Conservation (phyloP, 768 basidiomycete genomes). For the Naganishia onofrii region DNA sequence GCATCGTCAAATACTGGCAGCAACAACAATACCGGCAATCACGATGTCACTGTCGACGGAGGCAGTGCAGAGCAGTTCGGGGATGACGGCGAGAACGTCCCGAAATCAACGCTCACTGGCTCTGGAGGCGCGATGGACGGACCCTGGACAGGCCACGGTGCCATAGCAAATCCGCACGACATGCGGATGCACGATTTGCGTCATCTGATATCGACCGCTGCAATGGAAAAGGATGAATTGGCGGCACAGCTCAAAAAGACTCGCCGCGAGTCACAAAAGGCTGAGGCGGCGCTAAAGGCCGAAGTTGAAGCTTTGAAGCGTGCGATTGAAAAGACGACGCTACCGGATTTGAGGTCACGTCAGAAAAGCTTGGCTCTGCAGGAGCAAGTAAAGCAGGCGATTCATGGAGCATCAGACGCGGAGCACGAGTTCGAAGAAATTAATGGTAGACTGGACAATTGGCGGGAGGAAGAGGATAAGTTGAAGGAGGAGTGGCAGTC, state of each 20-base stretch:
- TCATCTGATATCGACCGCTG: constrained; percentile 64
- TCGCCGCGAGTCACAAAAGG: constrained; percentile 76
- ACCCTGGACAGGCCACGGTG: background rate
- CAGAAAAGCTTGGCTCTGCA: constrained; percentile 85
- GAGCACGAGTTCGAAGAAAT: constrained; percentile 55
- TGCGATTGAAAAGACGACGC: constrained; percentile 72
- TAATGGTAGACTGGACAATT: constrained; percentile 55
- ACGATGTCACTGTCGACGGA: background rate
- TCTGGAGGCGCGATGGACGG: background rate
- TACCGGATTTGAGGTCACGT: constrained; percentile 72
- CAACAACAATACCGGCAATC: background rate
- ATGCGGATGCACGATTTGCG: constrained; percentile 56
- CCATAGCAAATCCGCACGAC: background rate
- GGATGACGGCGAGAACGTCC: background rate
- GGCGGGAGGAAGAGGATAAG: constrained; percentile 47
- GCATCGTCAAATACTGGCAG: background rate
- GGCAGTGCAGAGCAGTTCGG: background rate
- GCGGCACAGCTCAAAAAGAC: constrained; percentile 69
- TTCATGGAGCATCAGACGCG: constrained; percentile 58
- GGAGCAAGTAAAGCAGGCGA: constrained; percentile 78
- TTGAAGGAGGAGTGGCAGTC: constrained; percentile 38
- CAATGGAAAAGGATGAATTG: constrained; percentile 67
- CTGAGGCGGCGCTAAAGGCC: constrained; percentile 71
- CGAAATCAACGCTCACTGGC: background rate
- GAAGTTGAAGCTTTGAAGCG: constrained; percentile 83